Evolutionary conservation across 1,284 basidiomycete genomes (phyloP), one percentile per base, ranked within the genome.

Genomic region (Sanghuangporus baumii): DNA sequence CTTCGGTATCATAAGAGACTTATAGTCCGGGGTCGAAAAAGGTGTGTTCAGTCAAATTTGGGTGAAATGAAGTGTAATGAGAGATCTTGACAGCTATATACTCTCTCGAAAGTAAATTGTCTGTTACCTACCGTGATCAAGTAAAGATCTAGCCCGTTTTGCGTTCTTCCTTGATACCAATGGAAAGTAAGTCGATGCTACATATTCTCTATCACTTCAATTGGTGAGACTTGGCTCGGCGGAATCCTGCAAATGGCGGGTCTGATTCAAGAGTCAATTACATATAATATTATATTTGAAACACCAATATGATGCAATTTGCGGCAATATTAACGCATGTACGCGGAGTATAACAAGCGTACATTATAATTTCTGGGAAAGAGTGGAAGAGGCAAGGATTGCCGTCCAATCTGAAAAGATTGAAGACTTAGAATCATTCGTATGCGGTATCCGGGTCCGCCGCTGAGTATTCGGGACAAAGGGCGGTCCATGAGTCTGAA

Each of bases 361-460:
- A 46, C 40, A 2, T 12, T 41, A 41, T 41, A 41, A 41, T 4
- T n/a, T 46, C 43, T 46, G 43, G n/a, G 43, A 46, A 46, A 46
- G 43, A 46, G 43, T 6, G 43, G 16, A 6, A 18, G 7, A 14
- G 16, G 18, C 43, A n/a, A n/a, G n/a, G 40, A 12, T 46, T 14
- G 16, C 20, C 20, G 6, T 23, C 48, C 11, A n/a, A 7, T 51
- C 34, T 16, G 7, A n/a, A 55, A 11, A 23, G 18, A 47, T 4
- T 11, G 43, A 37, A 57, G 7, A 26, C 11, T 57, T 14, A 11
- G 2, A 20, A 1, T 54, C 48, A 60, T 31, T 60, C 62, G n/a
- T 60, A 56, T 20, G 56, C 47, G 20, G 62, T 59, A 55, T 63
- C 62, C 20, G 62, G 62, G 26, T 63, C 51, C 23, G 50, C 40